Evolutionary conservation across 2,329 filamentous ascomycete species (phyloP), one percentile per base, ranked within the genome.

Genomic region (Colletotrichum endophyticum): DNA sequence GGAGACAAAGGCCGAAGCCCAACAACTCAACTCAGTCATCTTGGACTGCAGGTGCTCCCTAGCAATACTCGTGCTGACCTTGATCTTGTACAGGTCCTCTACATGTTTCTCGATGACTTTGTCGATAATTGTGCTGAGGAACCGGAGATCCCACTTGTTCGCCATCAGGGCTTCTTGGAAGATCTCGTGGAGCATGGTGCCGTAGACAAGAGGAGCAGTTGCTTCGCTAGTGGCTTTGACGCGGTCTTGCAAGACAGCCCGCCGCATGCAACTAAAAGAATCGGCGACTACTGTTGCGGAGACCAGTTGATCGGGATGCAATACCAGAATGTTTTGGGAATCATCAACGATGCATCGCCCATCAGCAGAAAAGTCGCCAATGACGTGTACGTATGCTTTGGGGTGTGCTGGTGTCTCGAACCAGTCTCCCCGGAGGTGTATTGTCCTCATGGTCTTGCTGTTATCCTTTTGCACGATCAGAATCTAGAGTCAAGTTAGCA

Each of bases 251-350:
- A 99, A 90, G 2, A 99, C 96, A 34, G 97, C 96, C 78, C 96
- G 94, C 22, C 97, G 94, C 83, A 95, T 93, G 82, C 97, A 99
- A 28, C 93, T 94, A 83, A 99, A 98, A 0, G 97, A 98, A 84
- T 99, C 97, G n/a, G 96, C 96, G 59, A 99, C 94, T 7, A 98
- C 95, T 1, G 97, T 99, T 4, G 97, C 94, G 4, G 97, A 99
- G 70, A 99, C 94, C 39, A 99, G 91, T 85, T 99, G 96, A 81
- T 99, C 97, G 0, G 97, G 97, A 81, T 99, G 96, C 16, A 99
- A 87, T 73, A 99, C 96, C 67, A 99, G 87, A 84, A 99, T 94
- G 80, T 96, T 95, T 66, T 94, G 90, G 4, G 91, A 89, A 83
- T 99, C 95, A 82, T 98, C 94, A 78, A 99, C 90, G 63, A 98